These are phyloP conservation scores for Amanita pseudoporphyria DNA, from an alignment of 768 basidiomycete species.

Conservation along the genomic window DNA sequence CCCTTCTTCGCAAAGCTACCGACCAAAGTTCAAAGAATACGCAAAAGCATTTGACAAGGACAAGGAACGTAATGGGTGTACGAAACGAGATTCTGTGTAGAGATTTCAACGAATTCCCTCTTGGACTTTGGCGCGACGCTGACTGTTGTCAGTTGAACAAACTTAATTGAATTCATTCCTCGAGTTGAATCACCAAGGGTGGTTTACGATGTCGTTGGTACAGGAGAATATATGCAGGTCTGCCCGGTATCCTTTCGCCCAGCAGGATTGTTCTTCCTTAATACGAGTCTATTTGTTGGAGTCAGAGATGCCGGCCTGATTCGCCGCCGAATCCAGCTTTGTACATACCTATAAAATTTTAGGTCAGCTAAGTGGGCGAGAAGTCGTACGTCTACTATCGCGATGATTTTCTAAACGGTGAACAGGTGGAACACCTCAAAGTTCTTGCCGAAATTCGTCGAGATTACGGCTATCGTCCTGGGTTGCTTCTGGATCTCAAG, in stretches of 20 bases:
- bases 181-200: conserved; percentile 16
- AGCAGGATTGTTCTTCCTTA: conserved; percentile 27
- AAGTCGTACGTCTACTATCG: conserved; percentile 17
- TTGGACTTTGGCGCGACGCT: conserved; percentile 13
- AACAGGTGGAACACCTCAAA: conserved; percentile 34
- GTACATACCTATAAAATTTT: conserved; percentile 22
- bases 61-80: conserved; percentile 9
- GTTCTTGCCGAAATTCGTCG: conserved; percentile 20
- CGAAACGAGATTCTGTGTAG: conserved; percentile 24
- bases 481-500: conserved; percentile 27
- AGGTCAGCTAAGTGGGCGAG: conserved; percentile 33
- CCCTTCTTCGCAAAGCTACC: not conserved
- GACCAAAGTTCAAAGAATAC: conserved; percentile 22
- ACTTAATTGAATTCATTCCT: conserved; percentile 33
- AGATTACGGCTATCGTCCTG: conserved; percentile 15
- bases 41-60: conserved; percentile 23
- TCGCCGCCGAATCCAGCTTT: conserved; percentile 18
- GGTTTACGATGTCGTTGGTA: no score
- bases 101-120: conserved; percentile 22
- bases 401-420: not conserved
- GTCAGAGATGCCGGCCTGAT: conserved; percentile 30
- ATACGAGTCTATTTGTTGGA: conserved; percentile 36
- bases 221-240: no score
- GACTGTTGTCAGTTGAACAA: conserved; percentile 24
- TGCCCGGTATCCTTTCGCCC: no score